phyloP scores from a whole-genome alignment of 176 grass and related monocot species.

The Puya raimondii region DNA sequence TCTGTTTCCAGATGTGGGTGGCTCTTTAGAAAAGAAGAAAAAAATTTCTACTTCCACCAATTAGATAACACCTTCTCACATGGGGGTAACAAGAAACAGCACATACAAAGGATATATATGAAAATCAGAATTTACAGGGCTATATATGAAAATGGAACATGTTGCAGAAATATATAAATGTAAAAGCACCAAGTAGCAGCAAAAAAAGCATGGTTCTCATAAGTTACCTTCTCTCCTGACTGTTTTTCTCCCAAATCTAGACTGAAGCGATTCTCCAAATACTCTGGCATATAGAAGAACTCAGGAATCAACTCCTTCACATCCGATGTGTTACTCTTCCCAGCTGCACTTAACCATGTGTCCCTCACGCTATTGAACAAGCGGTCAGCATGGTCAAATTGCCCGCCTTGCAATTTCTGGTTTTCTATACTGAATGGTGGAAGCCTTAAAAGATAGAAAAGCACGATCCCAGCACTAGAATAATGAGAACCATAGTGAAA shows the following conservation, averaged over 20 bases:
- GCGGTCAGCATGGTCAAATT: slow-evolving; percentile 95
- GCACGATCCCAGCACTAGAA: slow-evolving; percentile 96
- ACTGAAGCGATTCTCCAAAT: slow-evolving; percentile 86
- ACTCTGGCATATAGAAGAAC: slow-evolving; percentile 99
- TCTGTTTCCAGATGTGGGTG: too few relatives aligned
- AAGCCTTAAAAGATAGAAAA: slow-evolving; percentile 94
- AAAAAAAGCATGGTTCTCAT: not conserved
- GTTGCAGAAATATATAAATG: too few relatives aligned
- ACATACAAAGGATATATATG: too few relatives aligned
- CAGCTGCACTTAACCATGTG: slow-evolving; percentile 89
- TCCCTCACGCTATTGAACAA: slow-evolving; percentile 88
- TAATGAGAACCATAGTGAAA: slow-evolving; percentile 99
- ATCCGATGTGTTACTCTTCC: slow-evolving; percentile 98
- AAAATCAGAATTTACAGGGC: too few relatives aligned
- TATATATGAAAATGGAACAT: too few relatives aligned
- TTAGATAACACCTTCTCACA: too few relatives aligned
- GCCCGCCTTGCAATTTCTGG: slow-evolving; percentile 91
- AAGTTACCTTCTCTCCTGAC: slow-evolving; percentile 86
- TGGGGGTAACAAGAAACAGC: too few relatives aligned
- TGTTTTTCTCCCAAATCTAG: slow-evolving; percentile 96
- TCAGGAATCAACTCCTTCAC: slow-evolving; percentile 99
- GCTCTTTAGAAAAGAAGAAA: too few relatives aligned
- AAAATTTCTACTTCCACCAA: too few relatives aligned
- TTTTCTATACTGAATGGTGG: slow-evolving; percentile 90
- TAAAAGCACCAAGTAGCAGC: not conserved